Evolutionary conservation across 495 filamentous ascomycete species (phyloP), one percentile per base, ranked within the genome.

Genomic region (Neurospora sp.): DNA sequence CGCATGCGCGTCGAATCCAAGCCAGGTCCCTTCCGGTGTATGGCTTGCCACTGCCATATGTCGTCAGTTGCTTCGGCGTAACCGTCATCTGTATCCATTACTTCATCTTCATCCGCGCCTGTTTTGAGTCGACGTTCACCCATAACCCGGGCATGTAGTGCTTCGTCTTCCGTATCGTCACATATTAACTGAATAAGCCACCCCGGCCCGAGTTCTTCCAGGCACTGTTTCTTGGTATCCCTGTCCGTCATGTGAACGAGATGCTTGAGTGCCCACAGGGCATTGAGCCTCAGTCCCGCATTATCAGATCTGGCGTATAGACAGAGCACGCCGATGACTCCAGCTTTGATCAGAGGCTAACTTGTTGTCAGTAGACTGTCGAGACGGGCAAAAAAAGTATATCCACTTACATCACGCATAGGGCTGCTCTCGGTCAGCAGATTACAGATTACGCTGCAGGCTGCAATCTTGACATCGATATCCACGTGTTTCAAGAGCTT

Each of bases 211-310:
- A 98, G 85, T 73, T 92, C 90, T 62, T 95, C 89, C 34, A 98
- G 83, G 69, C 92, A 90, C 69, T 86, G 87, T 76, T 90, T 90
- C 81, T 94, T 96, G 70, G 92, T 84, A 19, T 91, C 88, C 69
- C 89, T 89, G 31, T 87, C 83, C 2, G 91, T 87, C 38, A 87
- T 86, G 59, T 89, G 85, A 8, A 96, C 90, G 38, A 97, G 82
- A 81, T 97, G 93, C 77, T 98, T 98, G 69, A 99, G 84, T 24
- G 93, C 94, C 96, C 96, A 98, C 11, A 99, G 81, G 10, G 93
- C 92, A 74, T 93, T 92, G 15, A 96, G 85, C 66, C 92, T 88
- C 48, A 98, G 81, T 34, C 88, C 89, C 7, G 89, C 85, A 77
- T 93, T 90, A 71, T 86, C 82, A 4, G 92, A 94, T 79, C 92